Evolutionary conservation across 2,329 filamentous ascomycete genomes (phyloP).

Genomic region (Epichloe hybrida): DNA sequence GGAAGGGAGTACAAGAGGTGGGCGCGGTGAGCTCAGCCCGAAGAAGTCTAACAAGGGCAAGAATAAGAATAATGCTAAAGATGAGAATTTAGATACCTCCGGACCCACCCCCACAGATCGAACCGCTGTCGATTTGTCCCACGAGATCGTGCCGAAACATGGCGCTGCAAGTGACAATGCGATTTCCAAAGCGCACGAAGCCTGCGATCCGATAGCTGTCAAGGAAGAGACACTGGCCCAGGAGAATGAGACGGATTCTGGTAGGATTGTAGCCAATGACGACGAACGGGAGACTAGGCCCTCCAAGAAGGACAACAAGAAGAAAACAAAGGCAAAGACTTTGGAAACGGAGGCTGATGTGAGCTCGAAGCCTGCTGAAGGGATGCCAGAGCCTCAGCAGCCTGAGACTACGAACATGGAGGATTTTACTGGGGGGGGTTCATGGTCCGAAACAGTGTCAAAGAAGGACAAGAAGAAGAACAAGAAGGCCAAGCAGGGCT

Average conservation of each 20-base stretch:
- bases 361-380: slow-evolving; percentile 6
- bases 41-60: slow-evolving; percentile 20
- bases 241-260: slow-evolving; percentile 1
- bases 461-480: slow-evolving; percentile 19
- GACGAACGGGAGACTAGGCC: slow-evolving; percentile 5
- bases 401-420: slow-evolving; percentile 3
- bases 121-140: neutral
- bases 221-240: slow-evolving; percentile 1
- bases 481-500: slow-evolving; percentile 4
- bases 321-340: slow-evolving; percentile 9
- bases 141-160: neutral
- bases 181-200: neutral
- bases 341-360: slow-evolving; percentile 7
- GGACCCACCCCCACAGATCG: slow-evolving; percentile 10
- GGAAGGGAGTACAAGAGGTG: slow-evolving; percentile 16
- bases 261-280: slow-evolving; percentile 2
- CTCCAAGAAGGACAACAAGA: slow-evolving; percentile 21
- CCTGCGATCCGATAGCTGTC: neutral
- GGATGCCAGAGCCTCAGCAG: slow-evolving; percentile 5
- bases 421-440: neutral
- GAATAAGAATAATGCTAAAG: slow-evolving; percentile 21
- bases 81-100: slow-evolving; percentile 16
- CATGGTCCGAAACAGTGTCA: slow-evolving; percentile 7
- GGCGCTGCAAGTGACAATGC: neutral
- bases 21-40: slow-evolving; percentile 16